phyloP scores from a whole-genome alignment of 164 flowering plant species.

The Annona squamosa region DNA sequence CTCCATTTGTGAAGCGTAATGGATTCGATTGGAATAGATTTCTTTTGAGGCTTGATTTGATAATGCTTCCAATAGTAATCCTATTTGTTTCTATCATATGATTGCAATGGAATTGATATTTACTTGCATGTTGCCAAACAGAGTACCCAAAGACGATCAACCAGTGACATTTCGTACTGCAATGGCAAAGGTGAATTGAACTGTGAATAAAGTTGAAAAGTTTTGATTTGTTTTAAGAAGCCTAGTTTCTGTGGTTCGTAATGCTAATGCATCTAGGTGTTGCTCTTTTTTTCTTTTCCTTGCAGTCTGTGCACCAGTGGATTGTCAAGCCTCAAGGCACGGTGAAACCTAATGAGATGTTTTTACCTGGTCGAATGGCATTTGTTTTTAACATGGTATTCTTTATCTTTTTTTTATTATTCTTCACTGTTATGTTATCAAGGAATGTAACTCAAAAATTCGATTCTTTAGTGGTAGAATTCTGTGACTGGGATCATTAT shows the following conservation, averaged over 20 bases:
- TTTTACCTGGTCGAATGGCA: slow-evolving; percentile 94
- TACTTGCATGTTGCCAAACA: slow-evolving; percentile 19
- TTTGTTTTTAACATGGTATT: slow-evolving; percentile 83
- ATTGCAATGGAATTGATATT: neutral
- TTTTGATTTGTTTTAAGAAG: slow-evolving; percentile 1
- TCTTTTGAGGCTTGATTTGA: too few relatives aligned
- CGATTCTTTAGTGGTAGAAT: too few relatives aligned
- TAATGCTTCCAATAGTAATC: too few relatives aligned
- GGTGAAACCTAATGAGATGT: slow-evolving; percentile 89
- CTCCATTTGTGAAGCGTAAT: neutral
- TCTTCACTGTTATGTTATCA: neutral
- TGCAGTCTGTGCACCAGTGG: slow-evolving; percentile 89
- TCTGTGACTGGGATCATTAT: neutral
- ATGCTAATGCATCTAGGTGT: neutral
- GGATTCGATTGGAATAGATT: too few relatives aligned
- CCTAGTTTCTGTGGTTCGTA: slow-evolving; percentile 3
- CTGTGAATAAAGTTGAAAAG: neutral
- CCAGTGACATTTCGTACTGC: slow-evolving; percentile 79
- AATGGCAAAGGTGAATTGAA: slow-evolving; percentile 59
- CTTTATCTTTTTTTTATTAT: neutral
- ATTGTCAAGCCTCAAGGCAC: slow-evolving; percentile 81
- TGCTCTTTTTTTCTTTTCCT: slow-evolving; percentile 14
- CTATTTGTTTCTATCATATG: neutral
- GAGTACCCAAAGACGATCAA: slow-evolving; percentile 68
- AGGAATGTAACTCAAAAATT: too few relatives aligned